Evolutionary conservation across 345 rosid genomes (phyloP), one percentile per base, ranked within the genome.

Genomic region (Gossypium stocksii): DNA sequence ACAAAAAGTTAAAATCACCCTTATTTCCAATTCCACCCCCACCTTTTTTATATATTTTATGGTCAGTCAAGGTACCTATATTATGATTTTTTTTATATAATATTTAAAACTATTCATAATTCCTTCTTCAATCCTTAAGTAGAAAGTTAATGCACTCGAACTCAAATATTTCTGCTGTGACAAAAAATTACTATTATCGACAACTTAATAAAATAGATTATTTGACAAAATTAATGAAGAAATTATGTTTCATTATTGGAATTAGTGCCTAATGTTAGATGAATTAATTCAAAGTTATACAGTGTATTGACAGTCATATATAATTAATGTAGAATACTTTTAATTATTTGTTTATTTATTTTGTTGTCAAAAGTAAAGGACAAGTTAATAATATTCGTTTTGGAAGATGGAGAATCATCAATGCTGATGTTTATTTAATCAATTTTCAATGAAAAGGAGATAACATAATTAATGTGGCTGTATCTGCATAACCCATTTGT

Each of bases 321-420:
- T 17, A 49, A n/a, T 4, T 49, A n/a, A n/a, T 17, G 7, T 52
- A 9, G 22, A 2, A 3, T 41, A 14, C 2, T 34, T 59, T 27
- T 46, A 3, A 14, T 10, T 34, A 34, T 34, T 34, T 34, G 38
- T 34, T 34, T 34, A 20, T 57, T 10, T 3, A 0, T 25, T 16
- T 25, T 17, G 29, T 16, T 27, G 11, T 54, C 64, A 10, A 6
- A 17, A 51, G 59, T 22, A 69, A 9, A 15, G 12, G 41, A 62
- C 19, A 45, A 54, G 72, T 75, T 72, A 66, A 69, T 45, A 68
- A 73, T 75, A 80, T 76, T 80, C 82, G 16, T 46, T 13, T 66
- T 15, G 79, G 74, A 38, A 15, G 19, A 22, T 73, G 80, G 77
- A 46, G 81, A 82, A 74, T 80, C 81, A 76, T 77, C 78, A 64